These are phyloP conservation scores for Aspergillus sp. DNA, from an alignment of 2,329 filamentous ascomycete genomes.

Conservation along the genomic window DNA sequence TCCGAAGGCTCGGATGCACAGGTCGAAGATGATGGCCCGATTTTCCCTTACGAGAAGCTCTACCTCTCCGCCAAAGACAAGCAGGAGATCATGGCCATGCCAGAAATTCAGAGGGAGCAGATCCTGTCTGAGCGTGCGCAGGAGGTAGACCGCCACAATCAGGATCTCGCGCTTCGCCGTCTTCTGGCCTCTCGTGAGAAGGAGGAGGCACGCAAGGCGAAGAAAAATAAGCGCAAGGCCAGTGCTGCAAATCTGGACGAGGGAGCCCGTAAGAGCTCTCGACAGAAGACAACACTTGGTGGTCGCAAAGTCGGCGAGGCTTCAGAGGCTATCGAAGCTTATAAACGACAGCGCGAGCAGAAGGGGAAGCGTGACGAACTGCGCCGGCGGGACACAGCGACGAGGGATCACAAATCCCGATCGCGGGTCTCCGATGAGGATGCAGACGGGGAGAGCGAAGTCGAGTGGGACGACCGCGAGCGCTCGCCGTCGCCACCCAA, in stretches of 20 bases:
- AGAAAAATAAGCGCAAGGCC: conserved; percentile 73
- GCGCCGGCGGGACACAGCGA: conserved; percentile 47
- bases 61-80: conserved; percentile 76
- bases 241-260: conserved; percentile 79
- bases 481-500: conserved; percentile 59
- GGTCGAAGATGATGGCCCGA: conserved; percentile 56
- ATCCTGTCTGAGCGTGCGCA: conserved; percentile 85
- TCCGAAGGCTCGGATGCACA: conserved; percentile 60
- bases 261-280: conserved; percentile 71
- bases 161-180: conserved; percentile 79
- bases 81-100: conserved; percentile 78
- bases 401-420: conserved; percentile 62
- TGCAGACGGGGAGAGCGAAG: conserved; percentile 75
- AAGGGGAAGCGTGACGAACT: conserved; percentile 56
- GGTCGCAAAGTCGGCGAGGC: conserved; percentile 70
- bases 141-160: conserved; percentile 78
- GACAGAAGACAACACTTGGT: conserved; percentile 70
- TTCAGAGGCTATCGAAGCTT: conserved; percentile 73
- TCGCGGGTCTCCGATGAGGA: conserved; percentile 67
- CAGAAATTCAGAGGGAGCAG: conserved; percentile 88
- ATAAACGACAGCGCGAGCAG: conserved; percentile 65
- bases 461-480: conserved; percentile 70
- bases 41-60: conserved; percentile 83
- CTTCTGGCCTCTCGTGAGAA: conserved; percentile 72
- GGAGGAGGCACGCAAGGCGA: conserved; percentile 58